Evolutionary conservation across 441 rosid genomes (phyloP).

Genomic region (Pelargonium cotyledonis): DNA sequence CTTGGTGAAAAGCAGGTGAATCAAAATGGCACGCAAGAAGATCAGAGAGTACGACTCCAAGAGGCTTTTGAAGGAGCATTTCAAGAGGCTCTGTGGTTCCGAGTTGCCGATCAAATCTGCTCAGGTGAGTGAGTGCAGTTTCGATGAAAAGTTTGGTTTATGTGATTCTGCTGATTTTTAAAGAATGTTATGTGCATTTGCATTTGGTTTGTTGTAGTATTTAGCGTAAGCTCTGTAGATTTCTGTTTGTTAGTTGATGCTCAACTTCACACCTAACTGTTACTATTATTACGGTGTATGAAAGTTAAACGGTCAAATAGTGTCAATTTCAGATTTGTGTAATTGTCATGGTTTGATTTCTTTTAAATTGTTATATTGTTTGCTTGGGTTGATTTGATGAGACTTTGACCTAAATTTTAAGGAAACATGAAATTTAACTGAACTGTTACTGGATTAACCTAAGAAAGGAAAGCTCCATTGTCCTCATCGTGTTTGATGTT

Average conservation of each 20-base stretch:
- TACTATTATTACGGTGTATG: neutral
- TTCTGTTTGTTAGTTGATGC: neutral
- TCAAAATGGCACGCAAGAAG: conserved; percentile 63
- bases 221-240: neutral
- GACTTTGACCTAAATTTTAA: too few species aligned
- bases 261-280: neutral
- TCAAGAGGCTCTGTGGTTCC: conserved; percentile 45
- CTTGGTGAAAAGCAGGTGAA: neutral
- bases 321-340: neutral
- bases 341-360: neutral
- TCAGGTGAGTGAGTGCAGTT: conserved; percentile 30
- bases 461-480: neutral
- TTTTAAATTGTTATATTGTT: neutral
- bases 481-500: neutral
- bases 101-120: conserved; percentile 54
- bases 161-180: neutral
- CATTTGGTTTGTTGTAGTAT: neutral
- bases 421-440: neutral
- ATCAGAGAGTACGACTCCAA: conserved; percentile 70
- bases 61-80: conserved; percentile 64
- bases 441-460: neutral
- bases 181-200: neutral
- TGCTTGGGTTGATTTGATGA: too few species aligned
- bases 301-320: neutral
- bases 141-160: neutral